Base-by-base conservation (phyloP, 2,329 filamentous ascomycete genomes). In the Microthyrium microscopicum region DNA sequence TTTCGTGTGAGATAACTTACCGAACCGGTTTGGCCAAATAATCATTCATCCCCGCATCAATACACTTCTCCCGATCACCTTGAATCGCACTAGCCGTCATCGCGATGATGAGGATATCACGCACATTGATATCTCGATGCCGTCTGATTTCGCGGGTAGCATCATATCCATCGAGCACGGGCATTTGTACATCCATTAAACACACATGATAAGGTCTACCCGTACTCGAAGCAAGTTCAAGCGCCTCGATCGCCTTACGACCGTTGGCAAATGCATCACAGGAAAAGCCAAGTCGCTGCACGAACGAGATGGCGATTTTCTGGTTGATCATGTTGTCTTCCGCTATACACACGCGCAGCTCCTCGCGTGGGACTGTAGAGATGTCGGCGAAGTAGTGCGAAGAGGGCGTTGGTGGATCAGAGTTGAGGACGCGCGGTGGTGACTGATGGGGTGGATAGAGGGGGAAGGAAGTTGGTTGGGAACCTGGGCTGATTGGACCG, bases 31-130 rank as follows among this genome's bases (percentile, higher is more conserved):
- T 95, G 12, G 87, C 84, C 1, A 94, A 69, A 47, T 94, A 95
- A 48, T 94, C 89, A 53, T 94, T 93, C 87, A 95, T 95, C 28
- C 87, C 87, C 1, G 83, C 82, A 31, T 84, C 82, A n/a, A 94
- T 61, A 45, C 87, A 94, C 57, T 92, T 94, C 52, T 95, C 87
- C 30, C 85, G 68, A 50, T 95, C 87, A 13, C 87, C 87, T 50
- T 89, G 80, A 40, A 95, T 95, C 3, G 87, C 87, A 18, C 77
- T 85, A 1, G 87, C 87, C 1, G 87, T 95, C 87, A 95, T 94
- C 35, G 87, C 87, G 45, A 95, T 94, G 31, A 95, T 80, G n/a
- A 94, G 62, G 2, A 91, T 72, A 42, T 81, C 75, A 33, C 81
- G 68, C 8, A 95, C 82, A 5, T 70, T 68, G 22, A 83, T 76